These are phyloP conservation scores for Linderina pennispora DNA, from an alignment of 192 early-diverging fungal genomes.

Conservation along the genomic window DNA sequence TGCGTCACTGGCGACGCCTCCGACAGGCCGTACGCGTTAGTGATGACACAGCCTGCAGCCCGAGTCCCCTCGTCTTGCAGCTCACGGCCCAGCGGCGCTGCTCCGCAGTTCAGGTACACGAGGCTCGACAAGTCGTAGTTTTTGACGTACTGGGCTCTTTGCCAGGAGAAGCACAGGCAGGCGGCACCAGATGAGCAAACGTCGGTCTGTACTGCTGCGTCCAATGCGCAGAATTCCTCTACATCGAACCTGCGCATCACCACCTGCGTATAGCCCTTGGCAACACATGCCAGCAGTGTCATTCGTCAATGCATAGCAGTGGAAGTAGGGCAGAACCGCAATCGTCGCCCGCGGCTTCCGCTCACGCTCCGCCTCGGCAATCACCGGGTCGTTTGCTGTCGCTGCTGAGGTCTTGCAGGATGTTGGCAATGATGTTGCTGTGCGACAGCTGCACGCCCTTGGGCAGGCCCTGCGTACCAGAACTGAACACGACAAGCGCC, in stretches of 20 bases:
- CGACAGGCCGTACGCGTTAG: slow-evolving; percentile 51
- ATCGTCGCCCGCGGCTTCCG: neutral
- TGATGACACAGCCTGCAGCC: slow-evolving; percentile 19
- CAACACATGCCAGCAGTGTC: neutral
- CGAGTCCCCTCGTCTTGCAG: slow-evolving; percentile 38
- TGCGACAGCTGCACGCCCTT: slow-evolving; percentile 74
- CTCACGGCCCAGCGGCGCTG: slow-evolving; percentile 61
- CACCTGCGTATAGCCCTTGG: slow-evolving; percentile 45
- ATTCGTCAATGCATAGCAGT: slow-evolving; percentile 48
- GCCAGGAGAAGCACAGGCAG: slow-evolving; percentile 53
- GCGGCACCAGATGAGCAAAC: slow-evolving; percentile 50
- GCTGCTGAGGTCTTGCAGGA: slow-evolving; percentile 36
- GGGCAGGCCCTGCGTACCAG: slow-evolving; percentile 30
- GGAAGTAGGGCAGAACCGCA: slow-evolving; percentile 49
- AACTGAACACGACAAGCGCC: neutral
- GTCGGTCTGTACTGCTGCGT: slow-evolving; percentile 61
- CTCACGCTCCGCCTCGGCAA: slow-evolving; percentile 1
- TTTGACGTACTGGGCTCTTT: slow-evolving; percentile 58
- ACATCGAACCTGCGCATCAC: slow-evolving; percentile 66
- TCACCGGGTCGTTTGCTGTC: slow-evolving; percentile 19
- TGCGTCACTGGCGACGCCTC: slow-evolving; percentile 19
- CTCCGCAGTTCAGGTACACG: slow-evolving; percentile 52
- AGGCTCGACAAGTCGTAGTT: slow-evolving; percentile 60
- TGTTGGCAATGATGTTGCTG: slow-evolving; percentile 64
- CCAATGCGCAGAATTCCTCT: slow-evolving; percentile 40